Base-by-base conservation (phyloP, 1,284 basidiomycete genomes). In the Moesziomyces sp. region DNA sequence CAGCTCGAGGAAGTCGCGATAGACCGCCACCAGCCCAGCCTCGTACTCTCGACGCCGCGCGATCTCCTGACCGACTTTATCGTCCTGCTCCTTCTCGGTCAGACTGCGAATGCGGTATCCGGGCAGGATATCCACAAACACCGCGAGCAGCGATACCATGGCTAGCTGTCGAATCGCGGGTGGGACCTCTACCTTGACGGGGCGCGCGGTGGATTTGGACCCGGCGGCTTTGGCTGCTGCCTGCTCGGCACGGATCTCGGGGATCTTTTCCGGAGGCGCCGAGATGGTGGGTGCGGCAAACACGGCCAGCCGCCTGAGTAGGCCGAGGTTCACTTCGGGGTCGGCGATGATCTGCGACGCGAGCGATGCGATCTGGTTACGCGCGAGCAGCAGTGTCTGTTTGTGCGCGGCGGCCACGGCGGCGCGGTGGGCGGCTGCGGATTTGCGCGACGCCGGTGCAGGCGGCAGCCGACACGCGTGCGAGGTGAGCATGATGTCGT, bases 81-180 rank as follows among this genome's bases (percentile, higher is more conserved):
- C 94, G 5, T 90, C 87, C 84, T 92, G 92, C 85, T 99, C 97
- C 69, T 89, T 89, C 42, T 94, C 96, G 3, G 93, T 93, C 35
- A 99, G 87, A 16, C 90, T 86, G 54, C 97, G 92, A 82, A 99
- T 97, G 33, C 88, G 85, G 75, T 88, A 89, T 8, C 86, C 86
- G 28, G 97, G 97, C 48, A 98, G 90, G 68, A 99, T 89, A 84
- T 99, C 97, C 81, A 93, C 93, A 88, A 93, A 97, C 16, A 99
- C 92, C 11, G 95, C 93, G 26, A 98, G 87, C 81, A 97, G 91
- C 16, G 94, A 97, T 38, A 98, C 86, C 54, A 97, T 88, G 5
- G 96, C 92, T 43, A 97, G 86, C 84, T 92, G 93, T 58, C 96
- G 90, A 73, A 99, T 92, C 26, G 92, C 86, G 40, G 88, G 85